Evolutionary conservation across 2,329 filamentous ascomycete species (phyloP), one percentile per base, ranked within the genome.

Genomic region (Xenoacremonium recifei): DNA sequence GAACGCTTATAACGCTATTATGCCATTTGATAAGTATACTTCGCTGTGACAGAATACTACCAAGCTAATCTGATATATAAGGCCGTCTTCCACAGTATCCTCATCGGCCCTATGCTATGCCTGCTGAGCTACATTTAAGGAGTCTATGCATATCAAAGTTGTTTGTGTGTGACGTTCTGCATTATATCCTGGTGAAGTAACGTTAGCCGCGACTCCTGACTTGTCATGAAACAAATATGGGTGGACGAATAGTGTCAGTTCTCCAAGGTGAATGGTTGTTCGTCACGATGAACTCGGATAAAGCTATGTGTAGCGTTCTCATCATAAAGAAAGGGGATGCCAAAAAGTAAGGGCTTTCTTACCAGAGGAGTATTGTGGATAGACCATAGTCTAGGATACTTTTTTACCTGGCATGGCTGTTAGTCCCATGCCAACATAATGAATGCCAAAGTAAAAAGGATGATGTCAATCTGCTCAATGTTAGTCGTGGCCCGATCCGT

Each of bases 201-300:
- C 27, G 35, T 49, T 41, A 34, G 38, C 37, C 20, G 36, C 37
- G 35, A 15, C 6, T 11, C 12, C 10, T 29, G 18, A 37, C 20
- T 40, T 27, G 9, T 15, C 10, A 19, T n/a, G 20, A 21, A 37
- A 48, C 6, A 44, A 44, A 45, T 5, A 18, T 13, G 16, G 15
- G 25, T 5, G 40, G 32, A 34, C 42, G 47, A 48, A 51, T 52
- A 52, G 59, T 49, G 62, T 79, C 76, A 79, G 76, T 79, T 79
- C 76, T 79, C 76, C 76, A 79, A 79, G 76, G 75, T 79, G 76
- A 78, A 72, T 63, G 59, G 54, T 63, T 61, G 61, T 73, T 79
- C 75, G 62, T 78, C 76, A 79, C 59, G 68, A 68, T 72, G 66
- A 73, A 76, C 68, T 79, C 76, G 69, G 74, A 65, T 59, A 70